Conservation (phyloP, 2,329 filamentous ascomycete species). For the Penicillium oxalicum region DNA sequence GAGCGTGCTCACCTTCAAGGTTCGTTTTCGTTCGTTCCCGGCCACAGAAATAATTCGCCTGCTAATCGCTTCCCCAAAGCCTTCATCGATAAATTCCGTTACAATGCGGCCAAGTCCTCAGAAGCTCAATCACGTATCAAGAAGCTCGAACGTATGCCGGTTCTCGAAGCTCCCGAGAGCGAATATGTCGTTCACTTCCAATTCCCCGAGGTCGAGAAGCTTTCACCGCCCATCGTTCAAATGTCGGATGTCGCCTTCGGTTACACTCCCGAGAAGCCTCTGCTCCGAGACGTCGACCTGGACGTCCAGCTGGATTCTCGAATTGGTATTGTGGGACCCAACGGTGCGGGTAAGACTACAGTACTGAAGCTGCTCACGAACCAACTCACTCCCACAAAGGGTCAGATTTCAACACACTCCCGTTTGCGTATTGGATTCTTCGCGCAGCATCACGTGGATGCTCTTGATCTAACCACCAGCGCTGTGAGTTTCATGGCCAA, state of each 20-base stretch:
- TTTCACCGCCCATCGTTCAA: slow-evolving; percentile 95
- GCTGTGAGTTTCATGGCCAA: slow-evolving; percentile 96
- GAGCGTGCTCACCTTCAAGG: slow-evolving; percentile 83
- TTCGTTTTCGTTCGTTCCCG: slow-evolving; percentile 17
- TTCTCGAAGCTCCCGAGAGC: slow-evolving; percentile 80
- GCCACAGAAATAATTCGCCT: neutral
- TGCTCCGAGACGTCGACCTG: slow-evolving; percentile 82
- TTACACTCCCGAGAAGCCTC: slow-evolving; percentile 70
- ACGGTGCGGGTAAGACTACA: slow-evolving; percentile 97
- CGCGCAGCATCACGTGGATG: slow-evolving; percentile 96
- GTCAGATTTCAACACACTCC: slow-evolving; percentile 81
- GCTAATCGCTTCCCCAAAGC: slow-evolving; percentile 38
- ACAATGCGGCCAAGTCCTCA: slow-evolving; percentile 97
- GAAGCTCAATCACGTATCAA: slow-evolving; percentile 98
- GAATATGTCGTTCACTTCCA: slow-evolving; percentile 96
- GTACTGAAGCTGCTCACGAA: slow-evolving; percentile 96
- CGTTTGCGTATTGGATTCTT: slow-evolving; percentile 92
- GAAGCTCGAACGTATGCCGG: slow-evolving; percentile 94
- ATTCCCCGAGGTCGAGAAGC: slow-evolving; percentile 95
- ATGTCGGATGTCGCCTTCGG: slow-evolving; percentile 92
- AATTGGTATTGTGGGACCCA: slow-evolving; percentile 98
- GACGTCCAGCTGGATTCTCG: slow-evolving; percentile 97
- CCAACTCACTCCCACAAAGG: slow-evolving; percentile 67
- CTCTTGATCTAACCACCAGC: slow-evolving; percentile 79
- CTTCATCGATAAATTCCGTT: slow-evolving; percentile 99